Conservation (phyloP, 257 asterid genomes). For the Gentiana straminea region DNA sequence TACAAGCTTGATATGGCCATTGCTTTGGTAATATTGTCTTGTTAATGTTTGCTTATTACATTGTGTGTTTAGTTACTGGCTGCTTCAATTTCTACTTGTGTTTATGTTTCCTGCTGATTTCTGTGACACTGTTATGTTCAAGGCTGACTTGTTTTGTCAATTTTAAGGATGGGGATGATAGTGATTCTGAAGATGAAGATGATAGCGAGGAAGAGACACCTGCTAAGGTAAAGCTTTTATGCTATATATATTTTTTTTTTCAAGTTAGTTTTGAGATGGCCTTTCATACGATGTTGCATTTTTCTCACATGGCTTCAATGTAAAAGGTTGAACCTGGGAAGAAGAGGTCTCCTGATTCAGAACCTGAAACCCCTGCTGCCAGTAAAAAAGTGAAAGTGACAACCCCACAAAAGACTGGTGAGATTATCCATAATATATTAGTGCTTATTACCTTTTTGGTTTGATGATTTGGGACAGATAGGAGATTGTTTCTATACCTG, state of each 20-base stretch:
- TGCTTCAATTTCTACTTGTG: too few relatives aligned
- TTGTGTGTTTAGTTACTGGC: too few relatives aligned
- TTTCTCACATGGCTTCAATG: background rate
- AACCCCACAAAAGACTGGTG: constrained; percentile 86
- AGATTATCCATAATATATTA: too few relatives aligned
- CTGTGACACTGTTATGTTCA: too few relatives aligned
- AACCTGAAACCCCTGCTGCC: constrained; percentile 50
- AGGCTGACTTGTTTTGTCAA: background rate
- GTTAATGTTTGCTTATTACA: too few relatives aligned
- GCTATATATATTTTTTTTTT: too few relatives aligned
- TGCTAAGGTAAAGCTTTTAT: constrained; percentile 44
- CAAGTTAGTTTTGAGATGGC: background rate
- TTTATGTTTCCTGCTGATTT: too few relatives aligned
- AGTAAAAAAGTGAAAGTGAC: constrained; percentile 61
- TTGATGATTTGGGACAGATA: too few relatives aligned
- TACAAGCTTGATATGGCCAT: too few relatives aligned
- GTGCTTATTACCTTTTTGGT: too few relatives aligned
- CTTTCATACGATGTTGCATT: background rate
- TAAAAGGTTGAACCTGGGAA: constrained; percentile 40
- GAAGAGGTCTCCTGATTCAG: constrained; percentile 45
- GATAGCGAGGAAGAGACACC: constrained; percentile 79
- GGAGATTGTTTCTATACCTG: background rate
- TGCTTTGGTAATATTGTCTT: too few relatives aligned
- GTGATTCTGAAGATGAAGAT: constrained; percentile 29
- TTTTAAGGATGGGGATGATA: constrained; percentile 39